These are phyloP conservation scores for Leccinellum albellum DNA, from an alignment of 768 basidiomycete species.

Conservation along the genomic window DNA sequence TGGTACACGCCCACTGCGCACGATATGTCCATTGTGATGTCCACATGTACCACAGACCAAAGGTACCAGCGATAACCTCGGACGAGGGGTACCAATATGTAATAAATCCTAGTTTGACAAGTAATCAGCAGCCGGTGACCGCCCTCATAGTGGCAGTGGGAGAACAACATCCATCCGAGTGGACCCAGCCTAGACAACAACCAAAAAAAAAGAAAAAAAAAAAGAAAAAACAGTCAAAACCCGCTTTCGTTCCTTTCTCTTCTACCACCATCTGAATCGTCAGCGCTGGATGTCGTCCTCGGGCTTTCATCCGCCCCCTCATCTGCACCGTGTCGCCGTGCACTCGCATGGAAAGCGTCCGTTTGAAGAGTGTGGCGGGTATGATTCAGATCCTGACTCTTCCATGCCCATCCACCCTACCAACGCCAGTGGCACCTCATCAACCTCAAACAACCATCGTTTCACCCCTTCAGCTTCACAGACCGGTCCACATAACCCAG, in stretches of 20 bases:
- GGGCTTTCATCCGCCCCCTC: constrained; percentile 20
- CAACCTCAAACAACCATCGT: constrained; percentile 13
- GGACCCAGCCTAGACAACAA: neutral
- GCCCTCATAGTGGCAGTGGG: constrained; percentile 11
- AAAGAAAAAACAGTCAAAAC: neutral
- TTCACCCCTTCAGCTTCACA: constrained; percentile 5
- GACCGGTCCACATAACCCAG: constrained; percentile 33
- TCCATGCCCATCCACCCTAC: constrained; percentile 25
- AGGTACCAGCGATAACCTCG: neutral
- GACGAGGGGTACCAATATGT: too few relatives aligned
- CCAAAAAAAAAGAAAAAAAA: constrained; percentile 6
- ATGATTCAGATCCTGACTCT: constrained; percentile 30
- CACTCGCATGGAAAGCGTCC: constrained; percentile 31
- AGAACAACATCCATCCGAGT: neutral
- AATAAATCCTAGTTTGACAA: too few relatives aligned
- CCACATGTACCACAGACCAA: constrained; percentile 10
- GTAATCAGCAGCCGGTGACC: too few relatives aligned
- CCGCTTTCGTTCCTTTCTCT: neutral
- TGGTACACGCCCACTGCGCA: constrained; percentile 2
- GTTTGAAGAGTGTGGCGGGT: constrained; percentile 32
- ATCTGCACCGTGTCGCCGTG: constrained; percentile 23
- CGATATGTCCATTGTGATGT: constrained; percentile 3
- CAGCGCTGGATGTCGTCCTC: constrained; percentile 22
- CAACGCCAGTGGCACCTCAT: constrained; percentile 25
- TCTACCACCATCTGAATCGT: constrained; percentile 23